A percentile compares a stretch with the other conserved stretches of the same genome.
Evolutionary conservation across 1,139 yeast species (phyloP).

Genomic region (Taphrina populina): DNA sequence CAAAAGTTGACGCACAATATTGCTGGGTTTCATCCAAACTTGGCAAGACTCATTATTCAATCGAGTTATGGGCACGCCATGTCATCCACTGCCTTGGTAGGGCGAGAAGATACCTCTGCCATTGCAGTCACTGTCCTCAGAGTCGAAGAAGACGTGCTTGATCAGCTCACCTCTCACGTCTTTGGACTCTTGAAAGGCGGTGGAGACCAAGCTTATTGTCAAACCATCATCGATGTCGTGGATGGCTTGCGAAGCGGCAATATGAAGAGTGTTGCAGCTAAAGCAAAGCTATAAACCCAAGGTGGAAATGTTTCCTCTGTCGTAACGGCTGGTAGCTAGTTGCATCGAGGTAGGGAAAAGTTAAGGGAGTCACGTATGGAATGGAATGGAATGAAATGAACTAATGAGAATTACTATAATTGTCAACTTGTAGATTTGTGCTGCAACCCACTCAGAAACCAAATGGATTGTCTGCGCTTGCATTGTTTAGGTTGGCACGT

Average conservation of each 20-base stretch:
- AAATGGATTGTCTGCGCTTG: slow-evolving; percentile 29
- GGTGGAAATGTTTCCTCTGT: too few relatives aligned
- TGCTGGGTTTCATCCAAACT: slow-evolving; percentile 22
- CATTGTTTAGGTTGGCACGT: slow-evolving; percentile 16
- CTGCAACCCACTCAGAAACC: slow-evolving; percentile 20
- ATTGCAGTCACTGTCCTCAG: slow-evolving; percentile 29
- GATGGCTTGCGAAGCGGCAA: slow-evolving; percentile 20
- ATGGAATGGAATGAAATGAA: too few relatives aligned
- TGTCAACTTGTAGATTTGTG: too few relatives aligned
- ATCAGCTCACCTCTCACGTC: slow-evolving; percentile 30
- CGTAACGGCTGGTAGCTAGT: too few relatives aligned
- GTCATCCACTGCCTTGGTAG: slow-evolving; percentile 15
- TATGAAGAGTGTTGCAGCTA: too few relatives aligned
- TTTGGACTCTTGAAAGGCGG: slow-evolving; percentile 30
- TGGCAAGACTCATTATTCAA: slow-evolving; percentile 19
- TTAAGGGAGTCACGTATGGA: too few relatives aligned
- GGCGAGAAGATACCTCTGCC: slow-evolving; percentile 27
- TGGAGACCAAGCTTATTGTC: slow-evolving; percentile 18
- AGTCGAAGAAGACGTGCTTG: slow-evolving; percentile 28
- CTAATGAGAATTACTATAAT: too few relatives aligned
- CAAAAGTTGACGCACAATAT: slow-evolving; percentile 18
- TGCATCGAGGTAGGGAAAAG: too few relatives aligned
- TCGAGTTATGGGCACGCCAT: slow-evolving; percentile 28
- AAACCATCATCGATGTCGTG: slow-evolving; percentile 28
- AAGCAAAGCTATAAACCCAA: too few relatives aligned